Conservation (phyloP, 1,139 yeast species). For the Yamadazyma siamensis region DNA sequence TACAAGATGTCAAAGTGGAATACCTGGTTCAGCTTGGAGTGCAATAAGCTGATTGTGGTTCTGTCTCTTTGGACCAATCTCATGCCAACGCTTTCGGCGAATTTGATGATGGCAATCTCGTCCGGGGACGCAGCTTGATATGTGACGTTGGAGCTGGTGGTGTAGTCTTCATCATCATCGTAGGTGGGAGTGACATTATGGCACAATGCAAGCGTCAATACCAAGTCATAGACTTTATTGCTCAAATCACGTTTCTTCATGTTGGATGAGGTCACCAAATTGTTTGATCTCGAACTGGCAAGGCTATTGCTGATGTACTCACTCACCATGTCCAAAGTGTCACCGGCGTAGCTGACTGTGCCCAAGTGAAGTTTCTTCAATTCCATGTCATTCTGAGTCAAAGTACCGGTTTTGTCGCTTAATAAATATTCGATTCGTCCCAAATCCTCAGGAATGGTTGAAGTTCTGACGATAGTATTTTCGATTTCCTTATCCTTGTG, state of each 20-base stretch:
- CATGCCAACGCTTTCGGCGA: slow-evolving; percentile 83
- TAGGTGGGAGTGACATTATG: slow-evolving; percentile 77
- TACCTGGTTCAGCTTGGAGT: slow-evolving; percentile 53
- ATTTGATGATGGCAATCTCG: slow-evolving; percentile 94
- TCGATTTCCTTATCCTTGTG: slow-evolving; percentile 81
- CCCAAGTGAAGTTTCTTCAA: slow-evolving; percentile 91
- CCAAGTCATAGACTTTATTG: slow-evolving; percentile 71
- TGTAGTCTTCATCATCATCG: slow-evolving; percentile 17
- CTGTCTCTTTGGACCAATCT: slow-evolving; percentile 81
- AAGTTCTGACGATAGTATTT: slow-evolving; percentile 89
- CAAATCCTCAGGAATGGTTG: slow-evolving; percentile 96
- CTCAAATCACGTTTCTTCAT: slow-evolving; percentile 57
- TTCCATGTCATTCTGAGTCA: slow-evolving; percentile 98
- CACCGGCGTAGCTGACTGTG: slow-evolving; percentile 86
- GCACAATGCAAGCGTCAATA: slow-evolving; percentile 81
- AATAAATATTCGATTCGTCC: slow-evolving; percentile 92
- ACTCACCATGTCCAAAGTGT: slow-evolving; percentile 83
- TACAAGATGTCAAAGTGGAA: slow-evolving; percentile 68
- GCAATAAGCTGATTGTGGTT: slow-evolving; percentile 63
- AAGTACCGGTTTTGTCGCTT: slow-evolving; percentile 95
- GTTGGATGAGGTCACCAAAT: slow-evolving; percentile 15
- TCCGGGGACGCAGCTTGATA: slow-evolving; percentile 99
- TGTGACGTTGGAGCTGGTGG: slow-evolving; percentile 30
- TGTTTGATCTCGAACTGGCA: slow-evolving; percentile 13
- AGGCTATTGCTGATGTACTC: slow-evolving; percentile 51